Evolutionary conservation across 202 grass and related monocot genomes (phyloP).

Genomic region (Saccharum hybrid): DNA sequence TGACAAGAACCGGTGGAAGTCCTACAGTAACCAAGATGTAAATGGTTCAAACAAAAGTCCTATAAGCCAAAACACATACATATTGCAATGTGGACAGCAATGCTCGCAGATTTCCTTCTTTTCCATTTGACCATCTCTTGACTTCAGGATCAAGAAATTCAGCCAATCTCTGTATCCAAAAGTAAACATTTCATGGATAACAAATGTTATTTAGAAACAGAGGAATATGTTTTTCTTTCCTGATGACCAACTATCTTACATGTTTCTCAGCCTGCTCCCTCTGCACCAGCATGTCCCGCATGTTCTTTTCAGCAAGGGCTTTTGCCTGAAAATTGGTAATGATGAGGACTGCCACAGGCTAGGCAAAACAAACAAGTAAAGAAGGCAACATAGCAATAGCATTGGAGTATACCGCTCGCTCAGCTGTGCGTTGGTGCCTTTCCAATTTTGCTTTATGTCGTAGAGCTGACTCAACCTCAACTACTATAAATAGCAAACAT

Average conservation of each 20-base stretch:
- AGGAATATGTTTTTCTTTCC: conserved; percentile 22
- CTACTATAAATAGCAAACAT: conserved; percentile 49
- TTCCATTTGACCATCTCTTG: conserved; percentile 99
- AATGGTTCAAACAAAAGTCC: conserved; percentile 21
- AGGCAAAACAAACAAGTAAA: conserved; percentile 39
- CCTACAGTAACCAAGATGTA: conserved; percentile 6
- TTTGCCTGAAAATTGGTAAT: conserved; percentile 73
- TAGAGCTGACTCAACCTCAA: conserved; percentile 77
- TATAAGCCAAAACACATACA: conserved; percentile 59
- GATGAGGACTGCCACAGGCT: conserved; percentile 36
- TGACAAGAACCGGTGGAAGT: conserved; percentile 19
- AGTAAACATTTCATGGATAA: conserved; percentile 34
- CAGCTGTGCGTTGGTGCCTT: conserved; percentile 85
- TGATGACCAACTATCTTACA: conserved; percentile 53
- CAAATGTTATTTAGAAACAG: conserved; percentile 42
- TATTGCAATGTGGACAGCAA: conserved; percentile 98
- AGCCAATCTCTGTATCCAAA: conserved; percentile 77
- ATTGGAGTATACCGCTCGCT: conserved; percentile 75
- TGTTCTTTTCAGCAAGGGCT: conserved; percentile 96
- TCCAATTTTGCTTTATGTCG: conserved; percentile 89
- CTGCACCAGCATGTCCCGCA: conserved; percentile 82
- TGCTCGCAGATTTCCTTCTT: conserved; percentile 98
- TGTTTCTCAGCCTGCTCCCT: conserved; percentile 92
- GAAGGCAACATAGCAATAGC: conserved; percentile 37
- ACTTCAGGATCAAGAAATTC: conserved; percentile 94